Conservation (phyloP, 768 basidiomycete species). For the Tylopilus plumbeoviolaceoides region DNA sequence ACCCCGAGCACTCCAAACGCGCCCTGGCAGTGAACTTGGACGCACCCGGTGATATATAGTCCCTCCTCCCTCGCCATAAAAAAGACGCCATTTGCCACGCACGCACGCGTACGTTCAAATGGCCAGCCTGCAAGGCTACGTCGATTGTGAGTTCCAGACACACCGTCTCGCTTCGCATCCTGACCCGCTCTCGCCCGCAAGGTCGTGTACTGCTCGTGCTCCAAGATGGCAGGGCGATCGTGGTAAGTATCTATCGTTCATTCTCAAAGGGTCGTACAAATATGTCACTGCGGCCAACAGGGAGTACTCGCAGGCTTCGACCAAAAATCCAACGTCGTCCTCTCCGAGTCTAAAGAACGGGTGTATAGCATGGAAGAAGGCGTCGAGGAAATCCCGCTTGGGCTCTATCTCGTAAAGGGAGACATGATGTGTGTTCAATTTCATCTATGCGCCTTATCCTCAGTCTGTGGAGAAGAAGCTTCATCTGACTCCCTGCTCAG, state of each 20-base stretch:
- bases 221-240: constrained; percentile 93
- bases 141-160: constrained; percentile 60
- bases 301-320: constrained; percentile 91
- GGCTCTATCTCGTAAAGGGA: constrained; percentile 95
- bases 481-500: too few species aligned
- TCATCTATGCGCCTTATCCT: neutral
- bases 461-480: neutral
- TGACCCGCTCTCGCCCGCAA: constrained; percentile 24
- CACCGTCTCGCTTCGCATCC: neutral
- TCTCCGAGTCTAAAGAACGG: constrained; percentile 91
- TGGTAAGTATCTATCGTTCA: constrained; percentile 49
- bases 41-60: too few species aligned
- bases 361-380: constrained; percentile 88
- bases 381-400: constrained; percentile 91
- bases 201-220: constrained; percentile 91
- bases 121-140: constrained; percentile 90
- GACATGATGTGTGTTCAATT: constrained; percentile 87
- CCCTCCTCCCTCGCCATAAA: too few species aligned
- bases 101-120: constrained; percentile 38
- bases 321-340: constrained; percentile 93
- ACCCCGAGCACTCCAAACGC: too few species aligned
- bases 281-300: constrained; percentile 41
- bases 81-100: too few species aligned
- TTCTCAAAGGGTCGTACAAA: neutral
- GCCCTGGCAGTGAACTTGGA: too few species aligned